Base-by-base conservation (phyloP, 2,329 filamentous ascomycete species). In the Lecanosticta acicola region DNA sequence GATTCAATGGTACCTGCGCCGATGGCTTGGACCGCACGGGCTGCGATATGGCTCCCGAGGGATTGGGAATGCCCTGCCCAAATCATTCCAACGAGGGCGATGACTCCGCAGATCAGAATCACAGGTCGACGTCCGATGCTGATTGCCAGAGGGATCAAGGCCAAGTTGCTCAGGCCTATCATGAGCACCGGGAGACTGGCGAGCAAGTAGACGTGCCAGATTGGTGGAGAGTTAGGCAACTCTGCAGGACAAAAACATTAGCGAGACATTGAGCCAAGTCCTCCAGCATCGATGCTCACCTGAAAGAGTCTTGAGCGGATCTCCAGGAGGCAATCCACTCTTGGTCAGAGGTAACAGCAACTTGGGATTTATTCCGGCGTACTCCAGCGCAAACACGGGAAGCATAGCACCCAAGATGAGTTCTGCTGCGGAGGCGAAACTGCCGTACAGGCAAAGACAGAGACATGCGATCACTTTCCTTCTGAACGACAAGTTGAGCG, bases 1-100 rank as follows among this genome's bases (percentile, higher is more conserved):
- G 53, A 54, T 45, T 63, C 60, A 0, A 63, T 59, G 5, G 60
- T 61, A 36, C 60, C 60, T 3, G 60, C 60, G 19, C 60, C 60
- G 7, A 63, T 35, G 8, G 53, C 60, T 37, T 63, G 60, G 3
- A 63, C 34, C 34, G 55, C 59, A 20, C 60, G 50, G 9, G 59
- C 60, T 11, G 47, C 59, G 5, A 63, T 45, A 39, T 63, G 60
- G 7, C 50, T 55, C 3, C 46, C 50, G 9, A 63, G 39, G 13
- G 51, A 56, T 20, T 48, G 37, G 41, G 58, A 61, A 39, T 43
- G 48, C 17, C 59, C 60, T 8, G 60, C 58, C 58, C 58, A 62
- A n/a, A 63, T 32, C 1, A 53, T 54, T 9, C 60, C 60, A 2
- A 19, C 35, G 32, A 59, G 56, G 34, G 60, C 60, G 20, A 61